Evolutionary conservation across 140 eudicot species (phyloP), one percentile per base, ranked within the genome.

Genomic region (Erigeron philadelphicus): DNA sequence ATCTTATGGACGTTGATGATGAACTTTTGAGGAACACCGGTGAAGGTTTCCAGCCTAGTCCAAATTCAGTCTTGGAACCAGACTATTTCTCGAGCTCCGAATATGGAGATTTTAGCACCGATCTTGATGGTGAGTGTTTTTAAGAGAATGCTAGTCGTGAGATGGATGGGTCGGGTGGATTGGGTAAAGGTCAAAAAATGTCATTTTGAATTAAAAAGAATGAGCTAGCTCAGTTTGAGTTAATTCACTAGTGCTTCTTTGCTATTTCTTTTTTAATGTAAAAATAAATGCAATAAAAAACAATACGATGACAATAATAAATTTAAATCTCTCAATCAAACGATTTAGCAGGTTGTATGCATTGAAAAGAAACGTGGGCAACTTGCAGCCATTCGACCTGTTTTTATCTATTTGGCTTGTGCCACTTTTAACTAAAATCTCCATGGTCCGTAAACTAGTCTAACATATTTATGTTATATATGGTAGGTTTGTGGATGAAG

Each of bases 41-140:
- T 78, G 86, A 75, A 64, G 77, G 72, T 61, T 60, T 81, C 71
- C 86, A 78, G 72, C 81, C 63, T 1, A 81, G 93, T 83, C 95
- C 93, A 56, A 80, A 75, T 80, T 84, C 95, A 25, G 88, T 89
- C 61, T 71, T 85, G 59, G 90, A 84, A 66, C 80, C 86, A 40
- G 87, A 85, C 64, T 54, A 42, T 75, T 69, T 65, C 13, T 75
- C 77, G 5, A 65, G 53, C 76, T 73, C 82, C 66, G 83, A 76
- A 63, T 19, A 17, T 60, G 75, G 66, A 4, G 67, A 50, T 21
- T 53, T 58, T 54, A 58, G 18, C 65, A 61, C 79, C 16, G 80
- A 86, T 69, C 85, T 81, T 58, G 68, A 60, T 61, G 84, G 95
- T 88, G 65, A 71, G 86, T 80, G 40, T 35, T 45, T 63, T 45